A percentile compares a stretch with the other conserved stretches of the same genome.
Conservation (phyloP, 352 stramenopile genomes). For the Pythium dissotocum region DNA sequence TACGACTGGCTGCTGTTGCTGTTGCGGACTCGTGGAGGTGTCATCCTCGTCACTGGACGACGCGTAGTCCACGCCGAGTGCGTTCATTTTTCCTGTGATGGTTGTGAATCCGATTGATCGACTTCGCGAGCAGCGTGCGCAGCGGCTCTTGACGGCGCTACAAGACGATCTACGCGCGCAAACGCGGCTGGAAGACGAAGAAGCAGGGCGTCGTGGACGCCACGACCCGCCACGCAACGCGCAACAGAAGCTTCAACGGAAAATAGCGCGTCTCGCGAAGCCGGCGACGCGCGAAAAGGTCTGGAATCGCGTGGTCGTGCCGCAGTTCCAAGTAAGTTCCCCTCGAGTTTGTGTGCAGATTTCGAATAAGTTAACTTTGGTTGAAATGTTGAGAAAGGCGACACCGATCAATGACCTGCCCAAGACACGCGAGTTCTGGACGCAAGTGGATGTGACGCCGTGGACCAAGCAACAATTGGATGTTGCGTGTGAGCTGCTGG, state of each 20-base stretch:
- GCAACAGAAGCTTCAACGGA: constrained; percentile 43
- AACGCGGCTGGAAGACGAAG: constrained; percentile 57
- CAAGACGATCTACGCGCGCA: constrained; percentile 65
- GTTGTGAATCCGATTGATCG: constrained; percentile 58
- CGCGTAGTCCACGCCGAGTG: constrained; percentile 38
- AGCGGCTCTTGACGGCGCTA: constrained; percentile 52
- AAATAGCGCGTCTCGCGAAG: constrained; percentile 47
- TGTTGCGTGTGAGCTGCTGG: constrained; percentile 55
- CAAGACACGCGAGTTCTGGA: constrained; percentile 67
- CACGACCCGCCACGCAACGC: constrained; percentile 30
- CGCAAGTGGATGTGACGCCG: constrained; percentile 42
- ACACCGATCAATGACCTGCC: constrained; percentile 50
- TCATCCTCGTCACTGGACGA: constrained; percentile 43
- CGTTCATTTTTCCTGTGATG: constrained; percentile 29
- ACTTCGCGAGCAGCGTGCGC: constrained; percentile 57
- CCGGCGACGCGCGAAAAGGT: constrained; percentile 47
- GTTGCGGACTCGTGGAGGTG: background rate
- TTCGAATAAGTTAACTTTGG: constrained; percentile 20
- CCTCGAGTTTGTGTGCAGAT: background rate
- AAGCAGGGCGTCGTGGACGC: constrained; percentile 25
- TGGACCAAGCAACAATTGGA: constrained; percentile 62
- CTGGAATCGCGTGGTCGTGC: constrained; percentile 44
- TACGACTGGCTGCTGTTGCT: background rate
- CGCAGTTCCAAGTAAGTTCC: constrained; percentile 50
- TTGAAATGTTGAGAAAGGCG: constrained; percentile 30